These are phyloP conservation scores for Aegle marmelos DNA, from an alignment of 345 rosid genomes.

Conservation along the genomic window DNA sequence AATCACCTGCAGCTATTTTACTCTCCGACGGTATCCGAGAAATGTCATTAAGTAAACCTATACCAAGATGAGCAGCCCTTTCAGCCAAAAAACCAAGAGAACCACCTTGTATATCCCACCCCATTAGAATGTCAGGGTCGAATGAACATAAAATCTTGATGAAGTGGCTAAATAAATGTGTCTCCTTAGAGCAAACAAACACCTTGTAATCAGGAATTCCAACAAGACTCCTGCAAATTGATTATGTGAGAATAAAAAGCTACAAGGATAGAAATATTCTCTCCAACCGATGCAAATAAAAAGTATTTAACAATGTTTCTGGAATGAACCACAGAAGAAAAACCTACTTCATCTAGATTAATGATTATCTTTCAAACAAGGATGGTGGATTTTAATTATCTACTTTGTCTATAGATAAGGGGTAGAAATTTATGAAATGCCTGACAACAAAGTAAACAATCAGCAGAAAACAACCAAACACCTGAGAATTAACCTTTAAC, in stretches of 20 bases:
- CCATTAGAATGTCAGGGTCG: constrained; percentile 85
- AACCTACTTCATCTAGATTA: neutral
- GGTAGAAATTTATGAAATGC: neutral
- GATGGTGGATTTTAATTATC: neutral
- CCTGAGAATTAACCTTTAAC: neutral
- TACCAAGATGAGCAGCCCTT: constrained; percentile 90
- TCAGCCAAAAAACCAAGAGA: constrained; percentile 96
- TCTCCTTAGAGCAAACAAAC: constrained; percentile 60
- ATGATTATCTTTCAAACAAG: neutral
- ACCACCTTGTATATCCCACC: constrained; percentile 94
- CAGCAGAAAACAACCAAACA: neutral
- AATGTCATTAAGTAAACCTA: constrained; percentile 70
- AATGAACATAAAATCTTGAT: constrained; percentile 44
- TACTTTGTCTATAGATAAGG: neutral
- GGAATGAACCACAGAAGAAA: constrained; percentile 8
- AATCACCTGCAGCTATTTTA: constrained; percentile 25
- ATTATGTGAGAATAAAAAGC: constrained; percentile 8
- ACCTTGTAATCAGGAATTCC: constrained; percentile 66
- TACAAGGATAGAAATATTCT: neutral
- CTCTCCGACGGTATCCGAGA: constrained; percentile 65
- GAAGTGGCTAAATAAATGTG: constrained; percentile 52
- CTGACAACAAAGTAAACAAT: neutral
- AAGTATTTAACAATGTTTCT: neutral
- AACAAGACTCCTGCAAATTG: constrained; percentile 57
- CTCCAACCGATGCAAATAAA: neutral